These are phyloP conservation scores for Knufia fluminis DNA, from an alignment of 2,329 filamentous ascomycete genomes.

Conservation along the genomic window DNA sequence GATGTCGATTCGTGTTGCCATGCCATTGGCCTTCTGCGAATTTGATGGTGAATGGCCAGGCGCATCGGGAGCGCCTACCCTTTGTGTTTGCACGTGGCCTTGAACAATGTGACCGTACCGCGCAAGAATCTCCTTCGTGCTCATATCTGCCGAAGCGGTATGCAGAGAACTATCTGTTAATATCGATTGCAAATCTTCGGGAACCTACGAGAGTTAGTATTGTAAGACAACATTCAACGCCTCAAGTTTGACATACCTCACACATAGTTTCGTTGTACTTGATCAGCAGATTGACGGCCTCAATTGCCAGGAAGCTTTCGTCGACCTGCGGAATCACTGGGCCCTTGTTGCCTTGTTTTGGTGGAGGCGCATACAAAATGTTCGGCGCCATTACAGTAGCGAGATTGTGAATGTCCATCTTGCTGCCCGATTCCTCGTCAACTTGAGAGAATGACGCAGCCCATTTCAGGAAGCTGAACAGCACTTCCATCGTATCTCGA, in stretches of 20 bases:
- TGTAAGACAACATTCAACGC: conserved; percentile 9
- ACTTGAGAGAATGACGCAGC: conserved; percentile 94
- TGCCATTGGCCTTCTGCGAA: conserved; percentile 31
- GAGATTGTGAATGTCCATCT: conserved; percentile 98
- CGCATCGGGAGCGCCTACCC: conserved; percentile 46
- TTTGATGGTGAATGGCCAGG: conserved; percentile 38
- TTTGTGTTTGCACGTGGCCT: conserved; percentile 46
- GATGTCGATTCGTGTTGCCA: conserved; percentile 66
- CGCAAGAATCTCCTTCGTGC: conserved; percentile 93
- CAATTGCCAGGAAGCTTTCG: conserved; percentile 87
- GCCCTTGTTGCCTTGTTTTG: conserved; percentile 38
- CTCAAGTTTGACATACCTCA: conserved; percentile 58
- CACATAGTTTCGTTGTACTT: conserved; percentile 94
- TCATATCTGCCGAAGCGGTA: conserved; percentile 74
- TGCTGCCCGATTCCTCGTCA: conserved; percentile 91
- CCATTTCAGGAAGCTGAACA: conserved; percentile 96
- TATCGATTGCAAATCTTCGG: conserved; percentile 79
- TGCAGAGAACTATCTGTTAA: conserved; percentile 76
- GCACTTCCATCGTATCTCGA: conserved; percentile 84
- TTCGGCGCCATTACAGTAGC: conserved; percentile 97
- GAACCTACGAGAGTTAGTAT: conserved; percentile 53
- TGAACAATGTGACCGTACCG: conserved; percentile 76
- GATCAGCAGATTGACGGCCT: conserved; percentile 84
- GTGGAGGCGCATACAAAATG: conserved; percentile 60
- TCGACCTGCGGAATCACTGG: conserved; percentile 63